Evolutionary conservation across 2,329 filamentous ascomycete genomes (phyloP), one percentile per base, ranked within the genome.

Genomic region (Hypoxylon sp.): DNA sequence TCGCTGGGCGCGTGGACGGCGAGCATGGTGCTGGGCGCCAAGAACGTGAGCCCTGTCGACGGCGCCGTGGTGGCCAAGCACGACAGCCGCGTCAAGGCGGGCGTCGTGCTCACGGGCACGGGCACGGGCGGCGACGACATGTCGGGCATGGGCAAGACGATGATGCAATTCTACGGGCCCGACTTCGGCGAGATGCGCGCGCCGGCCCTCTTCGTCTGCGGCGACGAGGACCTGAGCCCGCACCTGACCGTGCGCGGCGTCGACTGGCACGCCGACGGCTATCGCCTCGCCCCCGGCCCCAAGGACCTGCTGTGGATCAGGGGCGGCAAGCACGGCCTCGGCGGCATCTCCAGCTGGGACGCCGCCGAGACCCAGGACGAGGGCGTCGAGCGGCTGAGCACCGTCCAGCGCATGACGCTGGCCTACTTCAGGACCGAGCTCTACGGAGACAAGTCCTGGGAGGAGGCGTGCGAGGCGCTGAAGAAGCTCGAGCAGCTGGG

Each of bases 231-330:
- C 27, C 64, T 67, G 11, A 67, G 66, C 23, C 65, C 73, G 10
- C 67, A 74, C 31, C 62, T 76, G 5, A 73, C 71, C 1, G 56
- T 47, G 1, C 70, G 73, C 9, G 76, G 74, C 0, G 68, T 73
- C 1, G 72, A 74, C 37, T 79, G 75, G 72, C 75, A 78, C 50
- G 70, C 69, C 5, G 76, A 78, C 48, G 54, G 72, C 24, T 79
- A 77, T 56, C 48, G 43, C 5, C 52, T 67, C 3, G 65, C 70
- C 10, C 65, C 71, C 1, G 75, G 75, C 0, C 61, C 70, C 2
- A 78, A 78, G 58, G 68, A 68, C 27, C 56, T 77, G 48, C 59
- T 78, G 4, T 71, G 60, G 21, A 48, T 78, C 8, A 70, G 68
- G 40, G 65, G 64, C 9, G 75, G 59, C 1, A 69, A 66, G 52